Evolutionary conservation across 441 rosid species (phyloP).

Genomic region (Adansonia madagascariensis): DNA sequence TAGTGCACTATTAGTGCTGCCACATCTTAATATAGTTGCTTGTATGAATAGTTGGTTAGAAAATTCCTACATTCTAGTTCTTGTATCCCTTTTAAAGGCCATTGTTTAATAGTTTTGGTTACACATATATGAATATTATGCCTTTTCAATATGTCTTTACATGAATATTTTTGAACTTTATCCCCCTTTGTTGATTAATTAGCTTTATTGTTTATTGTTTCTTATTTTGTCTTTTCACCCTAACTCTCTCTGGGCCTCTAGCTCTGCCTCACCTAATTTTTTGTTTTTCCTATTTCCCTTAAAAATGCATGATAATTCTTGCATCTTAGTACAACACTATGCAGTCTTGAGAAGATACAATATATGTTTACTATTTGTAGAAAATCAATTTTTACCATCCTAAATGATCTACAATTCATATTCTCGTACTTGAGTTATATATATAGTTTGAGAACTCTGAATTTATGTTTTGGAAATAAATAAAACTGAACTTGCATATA

Average conservation of each 20-base stretch:
- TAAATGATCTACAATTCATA: neutral
- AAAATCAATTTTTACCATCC: neutral
- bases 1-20: neutral
- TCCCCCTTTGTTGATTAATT: neutral
- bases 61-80: neutral
- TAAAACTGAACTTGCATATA: neutral
- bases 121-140: neutral
- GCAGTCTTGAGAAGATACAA: constrained; percentile 89
- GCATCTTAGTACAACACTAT: constrained; percentile 92
- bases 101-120: neutral
- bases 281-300: neutral
- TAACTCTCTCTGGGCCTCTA: neutral
- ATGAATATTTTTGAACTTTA: neutral
- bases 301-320: constrained; percentile 74
- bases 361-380: constrained; percentile 44
- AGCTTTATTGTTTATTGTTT: neutral
- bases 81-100: neutral
- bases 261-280: neutral
- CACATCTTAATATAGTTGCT: neutral
- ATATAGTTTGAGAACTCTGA: neutral
- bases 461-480: neutral
- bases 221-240: neutral
- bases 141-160: neutral
- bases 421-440: neutral
- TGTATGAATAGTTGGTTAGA: neutral